Evolutionary conservation across 2,329 filamentous ascomycete genomes (phyloP), one percentile per base, ranked within the genome.

Genomic region (Zymoseptoria pseudotritici): DNA sequence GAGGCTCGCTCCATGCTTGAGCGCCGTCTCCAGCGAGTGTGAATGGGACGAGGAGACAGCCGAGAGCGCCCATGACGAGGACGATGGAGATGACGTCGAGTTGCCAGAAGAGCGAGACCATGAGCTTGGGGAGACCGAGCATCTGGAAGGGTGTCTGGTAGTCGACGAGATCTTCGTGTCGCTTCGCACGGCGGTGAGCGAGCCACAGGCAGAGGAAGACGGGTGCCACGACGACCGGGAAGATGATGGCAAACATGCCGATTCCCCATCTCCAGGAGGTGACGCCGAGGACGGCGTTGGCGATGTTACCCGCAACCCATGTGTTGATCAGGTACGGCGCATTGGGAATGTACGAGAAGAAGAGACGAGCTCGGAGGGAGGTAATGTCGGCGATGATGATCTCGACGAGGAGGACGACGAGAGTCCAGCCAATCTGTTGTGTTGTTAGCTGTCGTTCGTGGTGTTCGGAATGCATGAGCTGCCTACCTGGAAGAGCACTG

Each of bases 261-360:
- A 85, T 78, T 13, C 84, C 85, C 83, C 83, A 86, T 60, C 79
- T 73, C 85, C 85, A 87, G 1, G 75, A 79, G 0, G 81, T 82
- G 1, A 68, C 69, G 0, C 59, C 65, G 20, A 86, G 67, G 0
- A 86, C 81, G 0, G 80, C 77, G 0, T 71, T 68, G 0, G 82
- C 79, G 55, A 87, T 73, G 62, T 83, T 79, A 20, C 84, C 85
- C 61, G 82, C 82, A 13, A 86, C 78, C 84, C 84, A 87, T 0
- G 84, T 84, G 66, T 86, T 87, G 70, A 77, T 75, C 52, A 86
- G 68, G 66, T 84, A 86, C 0, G 84, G 84, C 2, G 80, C 69
- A 0, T 82, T 81, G 0, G 83, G 83, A n/a, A 87, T 74, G 67
- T 86, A 88, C 54, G 82, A 85, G 75, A 86, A 87, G 65, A 88